phyloP scores from a whole-genome alignment of 352 stramenopile species.

The Phytophthora hybrid region DNA sequence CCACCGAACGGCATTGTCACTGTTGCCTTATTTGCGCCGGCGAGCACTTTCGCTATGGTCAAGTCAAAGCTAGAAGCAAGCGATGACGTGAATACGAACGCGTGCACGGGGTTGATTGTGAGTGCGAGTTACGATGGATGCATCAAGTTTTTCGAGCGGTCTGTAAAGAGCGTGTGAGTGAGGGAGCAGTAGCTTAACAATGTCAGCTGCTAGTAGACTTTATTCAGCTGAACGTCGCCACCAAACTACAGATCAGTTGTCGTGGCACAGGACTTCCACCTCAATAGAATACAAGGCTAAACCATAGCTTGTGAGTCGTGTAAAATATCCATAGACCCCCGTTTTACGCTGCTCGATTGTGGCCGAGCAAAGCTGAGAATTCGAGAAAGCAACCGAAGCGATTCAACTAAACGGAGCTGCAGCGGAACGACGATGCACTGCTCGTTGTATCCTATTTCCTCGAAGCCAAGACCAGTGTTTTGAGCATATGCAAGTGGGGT shows the following conservation, averaged over 20 bases:
- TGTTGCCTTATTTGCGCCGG: constrained; percentile 80
- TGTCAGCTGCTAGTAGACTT: not conserved
- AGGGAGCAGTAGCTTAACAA: constrained; percentile 6
- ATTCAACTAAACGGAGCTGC: no score
- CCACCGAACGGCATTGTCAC: constrained; percentile 81
- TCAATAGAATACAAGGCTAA: constrained; percentile 20
- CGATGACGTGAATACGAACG: constrained; percentile 69
- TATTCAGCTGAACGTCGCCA: not conserved
- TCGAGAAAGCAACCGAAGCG: no score
- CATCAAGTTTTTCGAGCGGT: constrained; percentile 84
- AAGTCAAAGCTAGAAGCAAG: constrained; percentile 73
- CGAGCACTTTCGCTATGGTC: constrained; percentile 84
- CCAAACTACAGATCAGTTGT: constrained; percentile 16
- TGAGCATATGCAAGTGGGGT: not conserved
- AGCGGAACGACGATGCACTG: no score
- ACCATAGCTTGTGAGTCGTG: constrained; percentile 5
- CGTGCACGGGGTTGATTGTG: constrained; percentile 82
- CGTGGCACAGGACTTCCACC: not conserved
- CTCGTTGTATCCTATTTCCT: not conserved
- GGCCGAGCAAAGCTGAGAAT: no score
- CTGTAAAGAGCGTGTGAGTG: constrained; percentile 46
- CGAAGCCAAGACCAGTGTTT: no score
- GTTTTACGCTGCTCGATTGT: no score
- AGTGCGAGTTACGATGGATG: constrained; percentile 87
- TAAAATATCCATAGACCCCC: constrained; percentile 7